Evolutionary conservation across 2,329 filamentous ascomycete species (phyloP), one percentile per base, ranked within the genome.

Genomic region (Penicillium rolfsii): DNA sequence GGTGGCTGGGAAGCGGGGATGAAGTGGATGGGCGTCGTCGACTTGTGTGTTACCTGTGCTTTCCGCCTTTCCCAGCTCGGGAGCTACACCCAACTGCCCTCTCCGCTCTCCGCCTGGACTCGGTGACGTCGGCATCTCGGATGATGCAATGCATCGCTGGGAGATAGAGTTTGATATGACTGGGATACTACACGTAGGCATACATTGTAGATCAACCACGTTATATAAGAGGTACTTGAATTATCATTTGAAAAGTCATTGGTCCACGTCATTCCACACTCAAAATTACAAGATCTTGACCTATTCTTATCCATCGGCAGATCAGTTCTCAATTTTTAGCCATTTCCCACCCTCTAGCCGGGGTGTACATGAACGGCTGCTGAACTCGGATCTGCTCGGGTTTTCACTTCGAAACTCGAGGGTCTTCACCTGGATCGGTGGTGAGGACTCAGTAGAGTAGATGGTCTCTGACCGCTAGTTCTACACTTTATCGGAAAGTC

Each of bases 1-100:
- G 63, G 66, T 63, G 61, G 62, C 59, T 67, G 64, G 66, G 59
- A 50, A 57, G 59, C 57, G 62, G 59, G 59, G 61, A 62, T 53
- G 63, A 28, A 57, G 65, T 36, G 35, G 35, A 61, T 61, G 60
- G 61, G 65, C 57, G 62, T 24, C 55, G 65, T 64, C 30, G 30
- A 33, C 8, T 33, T 63, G 64, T 66, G 64, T 63, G 62, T 64
- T 62, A 60, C 62, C 58, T 62, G 62, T 67, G 62, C 58, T 59
- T 59, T 33, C 30, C 30, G 30, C 30, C 11, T 33, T 33, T 64
- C 61, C 35, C 50, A 58, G 58, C 58, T 63, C 57, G 59, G 59
- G 57, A 64, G 57, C 60, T 60, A 55, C 57, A 14, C 48, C 1
- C 19, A 22, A 26, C 11, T 28, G 45, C 30, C 48, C 28, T 63